Base-by-base conservation (phyloP, 805 yeast species). In the Candida wancherniae region DNA sequence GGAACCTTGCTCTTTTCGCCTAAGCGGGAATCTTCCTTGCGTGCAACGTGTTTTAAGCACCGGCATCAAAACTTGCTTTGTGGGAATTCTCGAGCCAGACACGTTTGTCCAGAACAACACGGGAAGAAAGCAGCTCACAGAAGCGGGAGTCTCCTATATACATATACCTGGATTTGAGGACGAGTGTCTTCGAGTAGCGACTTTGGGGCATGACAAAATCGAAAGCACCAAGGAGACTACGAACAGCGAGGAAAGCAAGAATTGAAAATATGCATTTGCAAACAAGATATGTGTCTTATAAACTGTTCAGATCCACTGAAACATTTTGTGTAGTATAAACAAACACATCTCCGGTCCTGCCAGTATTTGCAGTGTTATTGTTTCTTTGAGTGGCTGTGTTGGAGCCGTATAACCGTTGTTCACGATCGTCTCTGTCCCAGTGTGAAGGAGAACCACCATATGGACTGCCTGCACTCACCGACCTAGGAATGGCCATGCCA, bases 1-100 rank as follows among this genome's bases (percentile, higher is more conserved):
- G 97, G 98, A 92, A 51, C 98, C 98, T 1, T 92, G 98, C 53
- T 79, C 94, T 5, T 72, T 74, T 34, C 68, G 98, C 32, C 62
- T 90, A 19, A 86, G 96, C 51, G 97, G 97, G 0, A 88, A 90
- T 44, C 48, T 68, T 30, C 95, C 98, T 0, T 92, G 98, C 57
- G 78, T 77, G 3, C 87, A 87, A 39, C 69, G 97, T 17, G 77
- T 92, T 5, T 49, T 88, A 29, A 67, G 61, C 4, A 55, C 75
- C 0, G 44, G 50, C 6, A 80, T 90, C 38, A 67, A 64, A 13
- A 75, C 92, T 0, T 88, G 88, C 15, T 86, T 82, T 61, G 96
- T 90, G 4, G 98, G 97, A 1, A 92, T 87, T 1, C 52, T 78
- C 40, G 98, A 92, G 57, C 98, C 98, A 0, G 80, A 76, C 19